These are phyloP conservation scores for Dichomitus squalens DNA, from an alignment of 1,284 basidiomycete genomes.

Conservation along the genomic window DNA sequence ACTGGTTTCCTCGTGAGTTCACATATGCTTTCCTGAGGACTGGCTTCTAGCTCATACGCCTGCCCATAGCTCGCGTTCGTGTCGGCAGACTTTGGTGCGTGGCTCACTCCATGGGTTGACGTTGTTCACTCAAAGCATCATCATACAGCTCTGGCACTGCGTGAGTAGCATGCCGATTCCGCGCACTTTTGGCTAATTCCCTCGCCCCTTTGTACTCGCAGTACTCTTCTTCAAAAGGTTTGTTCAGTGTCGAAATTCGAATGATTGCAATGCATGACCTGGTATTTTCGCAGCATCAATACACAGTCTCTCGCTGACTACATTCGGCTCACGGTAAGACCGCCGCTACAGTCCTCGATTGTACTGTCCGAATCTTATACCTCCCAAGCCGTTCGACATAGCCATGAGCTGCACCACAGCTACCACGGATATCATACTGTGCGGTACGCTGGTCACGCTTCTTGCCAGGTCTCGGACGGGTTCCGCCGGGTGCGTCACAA, in stretches of 20 bases:
- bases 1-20: slow-evolving; percentile 7
- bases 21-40: background rate
- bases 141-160: slow-evolving; percentile 12
- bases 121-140: background rate
- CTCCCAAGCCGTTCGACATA: slow-evolving; percentile 13
- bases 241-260: background rate
- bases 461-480: slow-evolving; percentile 14
- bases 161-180: background rate
- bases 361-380: background rate
- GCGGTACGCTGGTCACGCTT: slow-evolving; percentile 12
- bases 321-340: slow-evolving; percentile 4
- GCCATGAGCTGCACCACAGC: slow-evolving; percentile 11
- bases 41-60: background rate
- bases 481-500: slow-evolving; percentile 7
- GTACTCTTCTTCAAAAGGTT: slow-evolving; percentile 20
- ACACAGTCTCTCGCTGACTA: slow-evolving; percentile 1
- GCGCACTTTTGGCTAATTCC: background rate
- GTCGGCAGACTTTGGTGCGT: slow-evolving; percentile 12
- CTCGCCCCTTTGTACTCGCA: background rate
- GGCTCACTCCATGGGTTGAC: background rate
- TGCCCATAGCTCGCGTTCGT: slow-evolving; percentile 4
- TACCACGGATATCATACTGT: slow-evolving; percentile 13
- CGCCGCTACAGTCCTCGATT: too few relatives aligned
- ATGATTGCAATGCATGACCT: background rate
- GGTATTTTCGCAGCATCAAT: background rate